Evolutionary conservation across 2,329 filamentous ascomycete species (phyloP), one percentile per base, ranked within the genome.

Genomic region (Cladophialophora psammophila): DNA sequence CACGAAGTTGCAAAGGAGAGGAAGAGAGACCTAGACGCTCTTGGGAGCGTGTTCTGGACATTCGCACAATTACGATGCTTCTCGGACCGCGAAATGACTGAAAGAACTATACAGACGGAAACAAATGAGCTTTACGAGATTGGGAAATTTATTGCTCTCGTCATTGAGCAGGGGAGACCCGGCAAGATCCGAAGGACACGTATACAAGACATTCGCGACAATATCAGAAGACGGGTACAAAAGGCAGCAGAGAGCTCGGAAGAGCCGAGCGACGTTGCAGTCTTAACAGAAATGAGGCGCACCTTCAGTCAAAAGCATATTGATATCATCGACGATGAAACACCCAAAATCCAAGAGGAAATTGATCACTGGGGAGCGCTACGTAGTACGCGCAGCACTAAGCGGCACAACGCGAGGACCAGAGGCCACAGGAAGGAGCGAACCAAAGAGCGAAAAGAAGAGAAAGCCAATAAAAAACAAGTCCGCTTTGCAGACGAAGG

Each of bases 1-100:
- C 66, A 67, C 31, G 71, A 73, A 45, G 68, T 50, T 5, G 60
- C 64, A 15, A 72, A 71, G 54, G 68, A 69, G 34, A 60, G 61
- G 45, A 61, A 68, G 52, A 45, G 64, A 61, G 70, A 73, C 48
- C 57, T 73, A 2, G 60, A 66, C 32, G 32, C 34, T 2, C 68
- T 72, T n/a, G 45, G 56, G n/a, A 52, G 60, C 8, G 54, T 64
- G 8, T 64, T 64, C 18, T 62, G 65, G 57, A 42, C 36, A 3
- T 68, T 67, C 31, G 68, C 68, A 6, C 59, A 57, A 12, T 38
- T 71, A 32, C 63, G 67, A 12, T 65, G 68, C 26, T 50, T 36
- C 15, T 1, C 59, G 2, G 34, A 61, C 18, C 45, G 59, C 35
- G 59, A 61, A 12, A 40, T 61, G 2, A 38, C 62, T 10, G 68